phyloP scores from a whole-genome alignment of 306 rosid species.

The Cucurbita pepo region DNA sequence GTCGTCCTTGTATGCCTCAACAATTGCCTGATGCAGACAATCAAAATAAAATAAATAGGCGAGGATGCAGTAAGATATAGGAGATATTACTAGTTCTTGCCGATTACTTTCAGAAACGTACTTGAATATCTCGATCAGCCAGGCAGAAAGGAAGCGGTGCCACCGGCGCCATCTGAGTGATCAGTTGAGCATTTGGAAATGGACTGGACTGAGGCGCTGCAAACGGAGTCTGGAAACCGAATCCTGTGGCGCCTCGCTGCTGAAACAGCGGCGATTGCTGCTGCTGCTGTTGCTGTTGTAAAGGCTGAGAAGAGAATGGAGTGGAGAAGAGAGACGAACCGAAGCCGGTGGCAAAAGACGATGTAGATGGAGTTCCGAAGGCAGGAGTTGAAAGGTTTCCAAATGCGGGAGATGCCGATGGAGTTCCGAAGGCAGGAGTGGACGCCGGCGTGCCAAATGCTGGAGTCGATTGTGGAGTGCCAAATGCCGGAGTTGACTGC shows the following conservation, averaged over 20 bases:
- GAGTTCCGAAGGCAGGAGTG: slow-evolving; percentile 35
- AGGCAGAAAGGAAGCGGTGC: slow-evolving; percentile 77
- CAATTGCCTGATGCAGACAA: slow-evolving; percentile 39
- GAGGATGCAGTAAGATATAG: neutral
- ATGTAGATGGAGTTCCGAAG: slow-evolving; percentile 42
- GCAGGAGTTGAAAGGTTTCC: slow-evolving; percentile 40
- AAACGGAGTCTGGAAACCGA: slow-evolving; percentile 41
- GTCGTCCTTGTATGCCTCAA: slow-evolving; percentile 80
- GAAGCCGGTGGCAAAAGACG: slow-evolving; percentile 35
- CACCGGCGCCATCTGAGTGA: slow-evolving; percentile 89
- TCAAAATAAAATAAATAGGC: neutral
- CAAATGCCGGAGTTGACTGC: slow-evolving; percentile 19
- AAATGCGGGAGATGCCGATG: slow-evolving; percentile 33
- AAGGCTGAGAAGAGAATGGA: slow-evolving; percentile 42
- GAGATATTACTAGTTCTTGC: neutral
- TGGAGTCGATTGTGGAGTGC: slow-evolving; percentile 13
- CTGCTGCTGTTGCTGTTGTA: slow-evolving; percentile 23
- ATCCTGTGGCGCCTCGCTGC: slow-evolving; percentile 30
- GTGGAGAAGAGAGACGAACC: slow-evolving; percentile 44
- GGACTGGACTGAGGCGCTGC: slow-evolving; percentile 27
- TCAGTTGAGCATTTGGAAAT: slow-evolving; percentile 46
- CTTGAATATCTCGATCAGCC: slow-evolving; percentile 89
- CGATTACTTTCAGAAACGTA: neutral
- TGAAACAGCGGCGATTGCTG: slow-evolving; percentile 33
- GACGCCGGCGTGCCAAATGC: slow-evolving; percentile 25